Evolutionary conservation across 106 monocot genomes (phyloP), one percentile per base, ranked within the genome.

Genomic region (Dioscorea dumetorum): DNA sequence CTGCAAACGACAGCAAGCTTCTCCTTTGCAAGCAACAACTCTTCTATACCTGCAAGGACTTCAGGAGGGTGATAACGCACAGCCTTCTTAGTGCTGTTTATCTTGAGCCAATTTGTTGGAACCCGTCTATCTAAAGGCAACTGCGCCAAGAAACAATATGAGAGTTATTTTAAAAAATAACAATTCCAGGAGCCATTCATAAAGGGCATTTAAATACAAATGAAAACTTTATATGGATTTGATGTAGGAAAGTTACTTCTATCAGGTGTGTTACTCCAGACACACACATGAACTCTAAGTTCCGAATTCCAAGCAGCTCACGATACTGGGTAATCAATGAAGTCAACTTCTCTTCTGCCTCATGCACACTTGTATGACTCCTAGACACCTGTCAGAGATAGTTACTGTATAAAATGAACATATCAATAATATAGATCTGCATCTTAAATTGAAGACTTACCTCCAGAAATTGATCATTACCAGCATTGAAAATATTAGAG

Each of bases 21-120:
- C 77, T 99, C 99, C 57, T 77, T 90, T 16, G 85, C 90, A 57
- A 99, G 87, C 20, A 79, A 64, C 62, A 99, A 72, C 22, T 78
- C 67, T 70, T 99, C 99, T 67, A 99, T 65, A 32, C 74, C 76
- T 60, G 70, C 67, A 52, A 82, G 23, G 31, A 99, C 85, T 64
- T 99, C 90, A 21, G 87, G 99, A 20, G 99, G 82, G 67, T 99
- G 99, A 80, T 93, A 99, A 58, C 99, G 80, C n/a, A 66, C 83
- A 23, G 75, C 66, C 60, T 93, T 99, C 74, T 99, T 99, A 22
- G 99, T 99, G 77, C 93, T 93, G 74, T 70, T 90, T 49, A 99
- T 69, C 67, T 85, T 93, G 50, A 85, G 70, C 99, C 99, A 99
- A 64, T 79, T 83, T 62, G 77, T 74, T 54, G 99, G 99, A 49